Percentiles rank a stretch among this genome's conserved stretches.
Evolutionary conservation across 1,284 basidiomycete species (phyloP).

Genomic region (Ceraceosorus guamensis): DNA sequence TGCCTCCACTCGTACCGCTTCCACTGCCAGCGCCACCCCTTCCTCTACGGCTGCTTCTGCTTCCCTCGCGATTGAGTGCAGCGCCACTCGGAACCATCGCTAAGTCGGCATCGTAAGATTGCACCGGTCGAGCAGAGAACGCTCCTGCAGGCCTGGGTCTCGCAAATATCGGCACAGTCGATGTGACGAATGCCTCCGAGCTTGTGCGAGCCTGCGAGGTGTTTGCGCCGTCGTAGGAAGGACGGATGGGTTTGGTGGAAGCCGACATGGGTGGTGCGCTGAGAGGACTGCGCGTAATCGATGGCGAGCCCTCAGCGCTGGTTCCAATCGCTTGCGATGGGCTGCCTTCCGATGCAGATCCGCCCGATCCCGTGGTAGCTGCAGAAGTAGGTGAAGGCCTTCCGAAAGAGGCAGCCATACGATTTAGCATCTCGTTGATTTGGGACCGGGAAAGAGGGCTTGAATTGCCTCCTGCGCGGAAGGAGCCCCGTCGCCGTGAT

Average conservation of each 20-base stretch:
- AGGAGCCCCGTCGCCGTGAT: neutral
- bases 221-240: neutral
- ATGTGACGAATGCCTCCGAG: neutral
- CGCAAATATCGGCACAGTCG: neutral
- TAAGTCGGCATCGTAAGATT: too few relatives aligned
- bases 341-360: neutral
- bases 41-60: too few relatives aligned
- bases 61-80: too few relatives aligned
- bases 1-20: too few relatives aligned
- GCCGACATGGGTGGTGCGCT: constrained; percentile 3
- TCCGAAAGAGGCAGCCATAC: constrained; percentile 29
- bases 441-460: constrained; percentile 13
- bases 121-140: too few relatives aligned
- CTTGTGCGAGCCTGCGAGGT: neutral
- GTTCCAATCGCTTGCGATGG: neutral
- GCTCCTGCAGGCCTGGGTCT: too few relatives aligned
- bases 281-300: constrained; percentile 8
- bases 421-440: constrained; percentile 32
- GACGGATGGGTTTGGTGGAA: neutral
- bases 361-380: neutral
- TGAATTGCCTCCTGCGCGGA: neutral
- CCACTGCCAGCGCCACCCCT: too few relatives aligned
- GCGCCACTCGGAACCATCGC: too few relatives aligned
- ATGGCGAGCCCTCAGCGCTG: neutral
- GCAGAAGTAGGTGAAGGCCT: neutral